Evolutionary conservation across 495 filamentous ascomycete species (phyloP), one percentile per base, ranked within the genome.

Genomic region (Talaromyces nanjingensis): DNA sequence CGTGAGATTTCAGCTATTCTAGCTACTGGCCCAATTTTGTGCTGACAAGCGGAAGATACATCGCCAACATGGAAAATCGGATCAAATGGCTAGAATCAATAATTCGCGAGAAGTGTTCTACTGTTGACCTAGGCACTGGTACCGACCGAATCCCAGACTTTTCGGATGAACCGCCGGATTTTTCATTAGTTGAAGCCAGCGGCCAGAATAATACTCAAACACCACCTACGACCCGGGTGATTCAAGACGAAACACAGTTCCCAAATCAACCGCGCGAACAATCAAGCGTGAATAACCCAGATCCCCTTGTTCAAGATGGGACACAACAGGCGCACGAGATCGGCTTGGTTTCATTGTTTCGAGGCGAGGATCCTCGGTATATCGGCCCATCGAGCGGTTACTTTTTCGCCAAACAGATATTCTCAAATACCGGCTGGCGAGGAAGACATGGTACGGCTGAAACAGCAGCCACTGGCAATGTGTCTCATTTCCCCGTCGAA

Each of bases 21-120:
- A 25, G 63, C 5, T 53, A 1, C 33, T 24, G 14, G 0, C 11
- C 33, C 33, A 11, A 12, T 49, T 6, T 63, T 9, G 59, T 49
- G 34, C 39, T 63, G 49, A 66, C 59, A 59, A 61, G 11, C 18
- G 18, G 6, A 55, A 80, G 75, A 20, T 77, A 80, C 34, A 75
- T 79, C 34, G 71, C 70, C 9, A 76, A 70, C 45, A 65, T 80
- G 65, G 74, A 76, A 39, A 73, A 71, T 20, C 67, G 77, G 18
- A 69, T 79, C 6, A 69, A 74, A 64, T 80, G 75, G 76, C 69
- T 81, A 0, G 79, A 81, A 60, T 74, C 74, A 1, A 65, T 77
- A 11, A 65, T 80, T 14, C 67, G 68, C n/a, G 68, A 74, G 47
- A 70, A 66, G 11, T 71, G 72, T 27, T 64, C 73, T 4, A 69